phyloP scores from a whole-genome alignment of 768 basidiomycete genomes.

The Serendipita sp. region DNA sequence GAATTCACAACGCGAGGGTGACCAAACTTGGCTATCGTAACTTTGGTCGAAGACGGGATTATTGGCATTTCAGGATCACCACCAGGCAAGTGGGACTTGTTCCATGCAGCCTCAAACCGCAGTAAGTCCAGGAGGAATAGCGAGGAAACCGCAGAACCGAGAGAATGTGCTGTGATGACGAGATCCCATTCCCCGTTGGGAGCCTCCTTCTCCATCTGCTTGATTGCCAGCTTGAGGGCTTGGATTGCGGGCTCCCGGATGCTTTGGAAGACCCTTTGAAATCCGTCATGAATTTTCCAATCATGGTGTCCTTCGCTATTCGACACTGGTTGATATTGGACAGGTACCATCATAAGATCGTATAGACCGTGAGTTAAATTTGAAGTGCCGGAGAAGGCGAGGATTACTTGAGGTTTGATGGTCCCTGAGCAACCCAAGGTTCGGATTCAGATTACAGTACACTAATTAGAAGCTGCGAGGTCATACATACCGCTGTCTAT shows the following conservation, averaged over 20 bases:
- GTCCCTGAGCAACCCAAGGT: not conserved
- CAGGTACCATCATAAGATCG: conserved; percentile 24
- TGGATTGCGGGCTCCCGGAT: conserved; percentile 21
- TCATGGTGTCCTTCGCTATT: not conserved
- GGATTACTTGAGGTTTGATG: conserved; percentile 27
- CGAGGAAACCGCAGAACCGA: conserved; percentile 37
- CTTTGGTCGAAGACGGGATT: not conserved
- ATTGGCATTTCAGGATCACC: not conserved
- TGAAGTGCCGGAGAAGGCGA: conserved; percentile 39
- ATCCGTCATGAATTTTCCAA: conserved; percentile 32
- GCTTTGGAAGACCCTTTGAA: conserved; percentile 36
- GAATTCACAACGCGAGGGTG: conserved; percentile 35
- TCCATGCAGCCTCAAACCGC: conserved; percentile 1
- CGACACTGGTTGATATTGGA: conserved; percentile 14
- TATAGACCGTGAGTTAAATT: conserved; percentile 28
- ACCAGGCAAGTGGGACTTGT: too few relatives aligned
- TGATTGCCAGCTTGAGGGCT: conserved; percentile 25
- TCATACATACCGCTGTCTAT: not conserved
- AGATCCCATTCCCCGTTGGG: conserved; percentile 22
- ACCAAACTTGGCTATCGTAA: conserved; percentile 36
- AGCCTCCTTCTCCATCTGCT: conserved; percentile 11
- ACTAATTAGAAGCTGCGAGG: too few relatives aligned
- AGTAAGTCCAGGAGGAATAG: conserved; percentile 34
- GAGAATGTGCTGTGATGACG: conserved; percentile 40
- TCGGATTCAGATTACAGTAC: too few relatives aligned